Evolutionary conservation across 345 rosid species (phyloP), one percentile per base, ranked within the genome.

Genomic region (Eucalyptus sp.): DNA sequence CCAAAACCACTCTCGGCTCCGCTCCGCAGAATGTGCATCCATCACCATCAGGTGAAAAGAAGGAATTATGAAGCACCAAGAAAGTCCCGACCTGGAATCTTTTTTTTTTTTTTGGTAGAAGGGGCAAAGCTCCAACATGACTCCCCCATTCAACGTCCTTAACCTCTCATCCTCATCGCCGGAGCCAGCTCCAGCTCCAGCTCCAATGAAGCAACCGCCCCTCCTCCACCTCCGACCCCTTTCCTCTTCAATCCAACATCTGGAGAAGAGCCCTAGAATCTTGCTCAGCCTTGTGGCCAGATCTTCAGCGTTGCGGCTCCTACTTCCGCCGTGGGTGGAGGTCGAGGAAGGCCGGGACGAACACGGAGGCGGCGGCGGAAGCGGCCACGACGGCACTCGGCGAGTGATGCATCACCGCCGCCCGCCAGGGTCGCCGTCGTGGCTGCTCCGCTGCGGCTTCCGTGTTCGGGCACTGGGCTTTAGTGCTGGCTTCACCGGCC

Each of bases 211-310:
- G 89, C 56, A 66, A n/a, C 41, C 76, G 3, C 76, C 20, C 41
- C 76, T 13, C 46, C 86, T 56, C 17, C 48, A 20, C 6, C 71
- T 51, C 79, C 89, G 71, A 83, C 91, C 18, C 86, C 80, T 87
- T 93, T 88, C 88, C 91, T 91, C 90, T 93, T 93, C 52, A 94
- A 89, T 37, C 97, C 97, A 97, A 96, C 85, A 94, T 89, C 88
- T 94, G 93, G 86, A 94, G 92, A 88, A 96, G 88, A 90, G 3
- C 17, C 3, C 51, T 5, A 50, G 51, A 50, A 50, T 0, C 51
- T 94, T 91, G 2, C 93, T 89, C 89, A 95, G 95, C 89, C 93
- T 94, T 5, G 51, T 50, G 51, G 51, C 51, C 51, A 50, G 51
- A 50, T 50, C 51, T 50, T 50, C 90, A 93, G 89, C 88, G 91